Evolutionary conservation across 208 protist species (phyloP).

Genomic region (Acanthamoeba lenticulata): DNA sequence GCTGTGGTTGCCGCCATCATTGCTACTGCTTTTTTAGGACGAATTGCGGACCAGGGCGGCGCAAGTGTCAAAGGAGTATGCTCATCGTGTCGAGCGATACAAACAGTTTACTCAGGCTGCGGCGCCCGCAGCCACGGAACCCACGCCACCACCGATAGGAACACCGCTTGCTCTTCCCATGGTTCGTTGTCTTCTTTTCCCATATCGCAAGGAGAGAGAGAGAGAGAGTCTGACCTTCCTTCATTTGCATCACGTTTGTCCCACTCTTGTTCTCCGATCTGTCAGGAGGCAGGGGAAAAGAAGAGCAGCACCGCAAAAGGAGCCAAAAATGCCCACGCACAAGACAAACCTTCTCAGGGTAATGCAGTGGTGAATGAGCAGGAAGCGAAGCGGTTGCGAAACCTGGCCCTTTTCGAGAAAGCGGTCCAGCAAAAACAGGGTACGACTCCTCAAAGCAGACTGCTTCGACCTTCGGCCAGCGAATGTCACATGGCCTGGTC

Average conservation of each 20-base stretch:
- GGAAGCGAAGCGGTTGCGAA: not conserved
- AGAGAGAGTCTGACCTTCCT: no score
- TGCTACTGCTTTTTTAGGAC: not conserved
- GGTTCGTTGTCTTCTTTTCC: no score
- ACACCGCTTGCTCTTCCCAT: no score
- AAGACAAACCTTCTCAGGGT: not conserved
- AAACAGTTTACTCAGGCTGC: not conserved
- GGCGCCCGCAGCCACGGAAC: not conserved
- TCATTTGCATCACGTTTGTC: not conserved
- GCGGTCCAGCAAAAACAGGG: not conserved
- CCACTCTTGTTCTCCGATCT: not conserved
- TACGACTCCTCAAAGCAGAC: no score
- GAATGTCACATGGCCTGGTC: no score
- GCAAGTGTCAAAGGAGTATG: not conserved
- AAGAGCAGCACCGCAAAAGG: not conserved
- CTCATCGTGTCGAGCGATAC: not conserved
- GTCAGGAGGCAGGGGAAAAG: not conserved
- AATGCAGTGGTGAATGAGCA: not conserved
- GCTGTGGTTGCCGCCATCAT: not conserved
- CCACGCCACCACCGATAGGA: not conserved
- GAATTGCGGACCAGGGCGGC: not conserved
- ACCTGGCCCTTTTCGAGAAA: conserved; percentile 34
- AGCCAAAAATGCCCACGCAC: not conserved
- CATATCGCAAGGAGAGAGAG: no score
- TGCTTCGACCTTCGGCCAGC: no score